Conservation (phyloP, 768 basidiomycete genomes). For the Crucibulum laeve region DNA sequence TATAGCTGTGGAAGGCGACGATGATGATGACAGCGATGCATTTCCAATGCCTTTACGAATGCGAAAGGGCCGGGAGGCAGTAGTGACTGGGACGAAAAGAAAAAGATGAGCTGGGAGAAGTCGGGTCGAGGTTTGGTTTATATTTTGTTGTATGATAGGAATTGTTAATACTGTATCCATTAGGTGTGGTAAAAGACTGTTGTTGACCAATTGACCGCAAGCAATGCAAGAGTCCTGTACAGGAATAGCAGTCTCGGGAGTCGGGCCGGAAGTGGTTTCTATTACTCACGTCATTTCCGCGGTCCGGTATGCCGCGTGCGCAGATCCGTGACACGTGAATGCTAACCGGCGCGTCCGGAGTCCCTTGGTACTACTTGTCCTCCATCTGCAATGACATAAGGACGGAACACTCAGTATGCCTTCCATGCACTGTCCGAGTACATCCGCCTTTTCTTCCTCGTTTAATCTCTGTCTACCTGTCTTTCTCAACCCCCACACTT, state of each 20-base stretch:
- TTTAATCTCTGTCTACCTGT: conserved; percentile 11
- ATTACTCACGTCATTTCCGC: too few species aligned
- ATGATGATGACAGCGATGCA: conserved; percentile 70
- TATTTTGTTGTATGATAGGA: conserved; percentile 9
- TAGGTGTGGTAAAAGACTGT: too few species aligned
- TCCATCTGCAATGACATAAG: not conserved
- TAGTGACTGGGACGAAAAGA: conserved; percentile 52
- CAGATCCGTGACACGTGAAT: conserved; percentile 30
- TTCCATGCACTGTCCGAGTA: conserved; percentile 16
- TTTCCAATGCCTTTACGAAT: conserved; percentile 71
- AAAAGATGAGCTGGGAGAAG: conserved; percentile 46
- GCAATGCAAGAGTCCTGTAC: too few species aligned
- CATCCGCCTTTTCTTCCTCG: conserved; percentile 11
- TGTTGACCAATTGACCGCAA: too few species aligned
- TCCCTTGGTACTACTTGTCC: not conserved
- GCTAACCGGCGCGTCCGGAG: conserved; percentile 3
- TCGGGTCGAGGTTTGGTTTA: conserved; percentile 7
- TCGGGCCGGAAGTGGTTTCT: conserved; percentile 9
- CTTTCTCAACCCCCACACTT: conserved; percentile 17
- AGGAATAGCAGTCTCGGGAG: too few species aligned
- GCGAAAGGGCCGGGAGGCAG: conserved; percentile 56
- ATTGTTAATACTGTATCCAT: too few species aligned
- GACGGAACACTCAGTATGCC: conserved; percentile 8
- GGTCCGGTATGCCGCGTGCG: not conserved
- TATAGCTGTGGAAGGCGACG: conserved; percentile 35